A percentile compares a stretch with the other conserved stretches of the same genome.
These are phyloP conservation scores for Ustilago sp. DNA, from an alignment of 1,284 basidiomycete species.

Conservation along the genomic window DNA sequence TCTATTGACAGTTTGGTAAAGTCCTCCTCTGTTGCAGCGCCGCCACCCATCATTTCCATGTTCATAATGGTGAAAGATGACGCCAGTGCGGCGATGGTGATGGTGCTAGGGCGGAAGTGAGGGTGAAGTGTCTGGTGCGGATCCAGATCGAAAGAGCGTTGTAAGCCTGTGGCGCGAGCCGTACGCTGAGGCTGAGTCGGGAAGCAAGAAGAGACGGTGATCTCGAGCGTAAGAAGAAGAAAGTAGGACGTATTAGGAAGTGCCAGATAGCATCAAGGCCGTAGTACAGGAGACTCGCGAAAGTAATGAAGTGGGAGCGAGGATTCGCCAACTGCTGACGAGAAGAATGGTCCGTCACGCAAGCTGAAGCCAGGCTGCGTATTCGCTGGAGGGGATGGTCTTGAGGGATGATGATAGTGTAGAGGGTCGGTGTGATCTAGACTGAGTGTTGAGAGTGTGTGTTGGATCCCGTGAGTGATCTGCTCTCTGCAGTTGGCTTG, in stretches of 20 bases:
- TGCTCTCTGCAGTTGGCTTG: conserved; percentile 7
- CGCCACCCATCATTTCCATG: conserved; percentile 50
- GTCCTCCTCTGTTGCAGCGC: conserved; percentile 79
- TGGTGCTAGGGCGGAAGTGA: background rate
- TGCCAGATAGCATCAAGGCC: background rate
- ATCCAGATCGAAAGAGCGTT: background rate
- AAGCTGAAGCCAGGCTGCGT: background rate
- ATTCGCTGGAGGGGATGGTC: background rate
- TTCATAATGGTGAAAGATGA: conserved; percentile 19
- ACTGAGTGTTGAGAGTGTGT: background rate
- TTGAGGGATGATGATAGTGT: conserved; percentile 21
- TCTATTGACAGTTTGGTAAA: conserved; percentile 83
- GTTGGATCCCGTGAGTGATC: conserved; percentile 22
- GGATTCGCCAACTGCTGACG: background rate
- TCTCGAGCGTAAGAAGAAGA: background rate
- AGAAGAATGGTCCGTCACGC: background rate
- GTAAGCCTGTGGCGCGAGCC: no score
- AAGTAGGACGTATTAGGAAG: conserved; percentile 2
- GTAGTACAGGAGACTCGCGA: background rate
- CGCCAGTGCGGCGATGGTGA: background rate
- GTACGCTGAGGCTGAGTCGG: background rate
- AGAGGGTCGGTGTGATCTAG: background rate
- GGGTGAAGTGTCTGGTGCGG: background rate
- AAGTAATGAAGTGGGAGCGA: conserved; percentile 8
- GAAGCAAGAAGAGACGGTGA: background rate